phyloP scores from a whole-genome alignment of 2,329 filamentous ascomycete genomes.

The Curvularia verruculosa region DNA sequence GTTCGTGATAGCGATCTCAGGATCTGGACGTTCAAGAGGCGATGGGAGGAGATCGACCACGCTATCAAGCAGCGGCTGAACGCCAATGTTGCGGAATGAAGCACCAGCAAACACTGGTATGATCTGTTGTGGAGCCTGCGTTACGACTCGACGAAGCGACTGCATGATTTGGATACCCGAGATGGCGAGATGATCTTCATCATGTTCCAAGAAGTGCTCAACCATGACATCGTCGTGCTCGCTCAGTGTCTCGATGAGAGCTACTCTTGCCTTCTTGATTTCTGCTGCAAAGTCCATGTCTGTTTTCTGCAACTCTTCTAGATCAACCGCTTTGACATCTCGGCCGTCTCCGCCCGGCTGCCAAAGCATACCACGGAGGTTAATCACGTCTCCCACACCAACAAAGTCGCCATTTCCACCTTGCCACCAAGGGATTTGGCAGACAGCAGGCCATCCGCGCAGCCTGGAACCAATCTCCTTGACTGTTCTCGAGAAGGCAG shows the following conservation, averaged over 20 bases:
- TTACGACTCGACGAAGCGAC: conserved; percentile 75
- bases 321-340: conserved; percentile 61
- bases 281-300: conserved; percentile 65
- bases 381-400: conserved; percentile 84
- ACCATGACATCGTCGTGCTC: conserved; percentile 88
- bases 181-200: conserved; percentile 74
- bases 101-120: conserved; percentile 90
- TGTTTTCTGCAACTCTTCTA: conserved; percentile 59
- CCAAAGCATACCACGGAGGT: conserved; percentile 77
- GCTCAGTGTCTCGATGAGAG: conserved; percentile 81
- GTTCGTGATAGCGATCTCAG: conserved; percentile 72
- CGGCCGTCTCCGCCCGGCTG: conserved; percentile 69
- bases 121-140: conserved; percentile 70
- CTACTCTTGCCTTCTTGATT: conserved; percentile 74
- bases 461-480: conserved; percentile 82
- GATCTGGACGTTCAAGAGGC: conserved; percentile 78
- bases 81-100: conserved; percentile 91
- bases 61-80: conserved; percentile 88
- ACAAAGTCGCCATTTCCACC: conserved; percentile 73
- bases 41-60: conserved; percentile 86
- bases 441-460: conserved; percentile 84
- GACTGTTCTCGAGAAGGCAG: conserved; percentile 81
- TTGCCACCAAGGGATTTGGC: conserved; percentile 94
- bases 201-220: conserved; percentile 78
- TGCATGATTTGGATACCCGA: conserved; percentile 69